Percentiles rank a stretch among this genome's conserved stretches.
phyloP scores from a whole-genome alignment of 1,139 yeast species.

The Ogataea hybrid region DNA sequence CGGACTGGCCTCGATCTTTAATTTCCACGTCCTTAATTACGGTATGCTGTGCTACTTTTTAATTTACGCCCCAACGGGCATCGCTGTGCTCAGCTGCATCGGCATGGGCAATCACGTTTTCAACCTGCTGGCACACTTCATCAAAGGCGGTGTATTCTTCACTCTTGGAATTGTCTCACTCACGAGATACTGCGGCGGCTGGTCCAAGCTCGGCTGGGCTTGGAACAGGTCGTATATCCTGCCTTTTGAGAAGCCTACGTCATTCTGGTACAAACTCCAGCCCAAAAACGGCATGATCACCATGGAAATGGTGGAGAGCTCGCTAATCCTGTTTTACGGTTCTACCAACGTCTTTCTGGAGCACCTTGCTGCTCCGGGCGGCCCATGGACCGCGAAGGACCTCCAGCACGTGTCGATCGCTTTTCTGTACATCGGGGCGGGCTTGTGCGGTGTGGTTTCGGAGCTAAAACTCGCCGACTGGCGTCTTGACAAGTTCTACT shows the following conservation, averaged over 20 bases:
- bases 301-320: slow-evolving; percentile 83
- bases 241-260: slow-evolving; percentile 30
- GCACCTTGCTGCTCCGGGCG: slow-evolving; percentile 73
- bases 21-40: slow-evolving; percentile 59
- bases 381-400: slow-evolving; percentile 88
- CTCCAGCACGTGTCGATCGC: slow-evolving; percentile 95
- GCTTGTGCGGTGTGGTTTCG: slow-evolving; percentile 82
- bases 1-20: slow-evolving; percentile 37
- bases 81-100: slow-evolving; percentile 66
- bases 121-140: slow-evolving; percentile 89
- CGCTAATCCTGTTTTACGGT: slow-evolving; percentile 83
- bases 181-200: slow-evolving; percentile 85
- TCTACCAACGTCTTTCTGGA: slow-evolving; percentile 85
- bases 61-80: slow-evolving; percentile 67
- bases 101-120: slow-evolving; percentile 70
- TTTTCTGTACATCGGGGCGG: slow-evolving; percentile 89
- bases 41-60: slow-evolving; percentile 62
- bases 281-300: slow-evolving; percentile 51
- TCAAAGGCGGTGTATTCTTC: slow-evolving; percentile 91
- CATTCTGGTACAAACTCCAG: slow-evolving; percentile 41
- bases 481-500: slow-evolving; percentile 42
- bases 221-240: slow-evolving; percentile 69
- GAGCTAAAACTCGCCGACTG: slow-evolving; percentile 56
- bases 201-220: slow-evolving; percentile 76
- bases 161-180: slow-evolving; percentile 71